Evolutionary conservation across 2,329 filamentous ascomycete genomes (phyloP).

Genomic region (Alternaria conjuncta): DNA sequence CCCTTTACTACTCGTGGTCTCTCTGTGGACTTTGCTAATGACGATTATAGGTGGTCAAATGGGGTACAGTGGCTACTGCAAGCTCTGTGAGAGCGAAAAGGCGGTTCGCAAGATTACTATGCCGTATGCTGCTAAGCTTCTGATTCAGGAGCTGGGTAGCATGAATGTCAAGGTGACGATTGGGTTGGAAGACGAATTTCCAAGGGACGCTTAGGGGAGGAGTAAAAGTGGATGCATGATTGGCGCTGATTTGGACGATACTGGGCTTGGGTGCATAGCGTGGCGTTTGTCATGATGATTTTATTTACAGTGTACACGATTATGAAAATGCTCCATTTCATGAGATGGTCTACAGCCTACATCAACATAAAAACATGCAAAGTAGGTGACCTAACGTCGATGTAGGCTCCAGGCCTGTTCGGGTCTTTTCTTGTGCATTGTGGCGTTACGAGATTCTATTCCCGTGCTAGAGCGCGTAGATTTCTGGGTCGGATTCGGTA

Average conservation of each 20-base stretch:
- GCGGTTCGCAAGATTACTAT: constrained; percentile 92
- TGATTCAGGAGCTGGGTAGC: constrained; percentile 94
- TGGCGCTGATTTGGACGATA: not conserved
- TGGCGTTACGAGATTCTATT: not conserved
- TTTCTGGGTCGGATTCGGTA: not conserved
- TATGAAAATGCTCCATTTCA: not conserved
- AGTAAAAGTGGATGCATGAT: not conserved
- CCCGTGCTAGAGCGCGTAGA: not conserved
- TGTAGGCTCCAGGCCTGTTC: not conserved
- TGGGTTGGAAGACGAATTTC: constrained; percentile 93
- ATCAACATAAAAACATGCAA: not conserved
- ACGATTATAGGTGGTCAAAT: constrained; percentile 70
- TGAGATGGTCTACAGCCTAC: not conserved
- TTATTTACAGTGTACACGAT: not conserved
- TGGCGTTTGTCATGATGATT: constrained; percentile 10
- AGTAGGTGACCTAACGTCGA: not conserved
- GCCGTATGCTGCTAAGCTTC: constrained; percentile 94
- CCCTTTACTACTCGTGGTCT: not conserved
- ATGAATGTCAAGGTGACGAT: constrained; percentile 98
- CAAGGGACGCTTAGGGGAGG: constrained; percentile 42
- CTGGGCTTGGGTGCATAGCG: constrained; percentile 23
- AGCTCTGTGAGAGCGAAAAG: constrained; percentile 85
- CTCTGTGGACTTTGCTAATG: not conserved
- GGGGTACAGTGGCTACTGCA: constrained; percentile 93
- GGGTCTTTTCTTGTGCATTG: not conserved